Evolutionary conservation across 2,329 filamentous ascomycete genomes (phyloP).

Genomic region (Paraphoma sp.): DNA sequence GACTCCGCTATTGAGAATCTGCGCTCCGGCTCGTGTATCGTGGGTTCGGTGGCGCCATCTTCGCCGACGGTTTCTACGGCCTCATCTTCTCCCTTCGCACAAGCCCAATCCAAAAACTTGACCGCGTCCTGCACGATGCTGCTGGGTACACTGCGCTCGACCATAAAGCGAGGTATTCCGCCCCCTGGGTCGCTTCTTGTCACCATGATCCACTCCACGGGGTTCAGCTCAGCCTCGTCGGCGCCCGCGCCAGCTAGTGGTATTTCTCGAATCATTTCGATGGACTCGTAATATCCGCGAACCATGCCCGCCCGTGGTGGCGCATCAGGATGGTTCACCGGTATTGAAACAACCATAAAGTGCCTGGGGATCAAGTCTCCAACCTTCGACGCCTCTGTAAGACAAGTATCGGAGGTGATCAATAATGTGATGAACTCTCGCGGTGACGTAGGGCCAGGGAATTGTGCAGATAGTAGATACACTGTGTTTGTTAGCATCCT

Average conservation of each 20-base stretch:
- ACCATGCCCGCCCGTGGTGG: conserved; percentile 76
- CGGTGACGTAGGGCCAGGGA: conserved; percentile 85
- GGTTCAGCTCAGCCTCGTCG: conserved; percentile 62
- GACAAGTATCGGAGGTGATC: conserved; percentile 67
- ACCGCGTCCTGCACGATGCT: conserved; percentile 80
- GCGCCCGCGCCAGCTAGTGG: conserved; percentile 55
- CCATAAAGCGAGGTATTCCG: conserved; percentile 86
- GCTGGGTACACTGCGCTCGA: conserved; percentile 84
- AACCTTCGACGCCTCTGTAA: conserved; percentile 55
- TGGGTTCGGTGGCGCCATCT: conserved; percentile 11
- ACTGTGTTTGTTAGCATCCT: conserved; percentile 57
- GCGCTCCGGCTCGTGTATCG: conserved; percentile 21
- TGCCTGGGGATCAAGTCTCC: conserved; percentile 63
- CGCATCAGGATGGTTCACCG: conserved; percentile 77
- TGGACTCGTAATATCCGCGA: conserved; percentile 85
- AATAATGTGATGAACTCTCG: conserved; percentile 86
- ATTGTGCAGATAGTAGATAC: conserved; percentile 86
- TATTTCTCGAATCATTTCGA: conserved; percentile 89
- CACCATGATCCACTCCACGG: conserved; percentile 92
- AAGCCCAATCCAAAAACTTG: conserved; percentile 84
- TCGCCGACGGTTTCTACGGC: conserved; percentile 32
- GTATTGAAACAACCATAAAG: conserved; percentile 87
- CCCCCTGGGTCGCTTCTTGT: conserved; percentile 88
- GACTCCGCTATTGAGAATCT: conserved; percentile 36
- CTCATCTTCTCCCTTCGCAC: conserved; percentile 53